phyloP scores from a whole-genome alignment of 1,284 basidiomycete genomes.

The Ustilago curta region DNA sequence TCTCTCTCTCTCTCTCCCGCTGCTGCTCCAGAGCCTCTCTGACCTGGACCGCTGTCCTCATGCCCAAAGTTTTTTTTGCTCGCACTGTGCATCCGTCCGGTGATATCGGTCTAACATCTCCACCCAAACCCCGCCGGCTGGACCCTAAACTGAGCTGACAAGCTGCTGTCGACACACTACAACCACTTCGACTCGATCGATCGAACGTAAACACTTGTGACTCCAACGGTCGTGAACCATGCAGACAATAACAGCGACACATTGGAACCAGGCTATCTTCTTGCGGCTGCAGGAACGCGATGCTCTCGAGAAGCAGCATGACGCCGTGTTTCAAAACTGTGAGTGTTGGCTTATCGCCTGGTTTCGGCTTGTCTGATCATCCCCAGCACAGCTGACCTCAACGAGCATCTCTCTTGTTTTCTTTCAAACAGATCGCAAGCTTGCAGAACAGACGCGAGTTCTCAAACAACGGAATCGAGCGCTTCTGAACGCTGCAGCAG shows the following conservation, averaged over 20 bases:
- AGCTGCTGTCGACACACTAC: too few relatives aligned
- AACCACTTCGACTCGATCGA: background rate
- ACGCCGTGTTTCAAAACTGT: conserved; percentile 52
- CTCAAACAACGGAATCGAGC: conserved; percentile 54
- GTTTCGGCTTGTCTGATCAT: too few relatives aligned
- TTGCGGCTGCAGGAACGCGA: conserved; percentile 58
- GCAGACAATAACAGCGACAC: conserved; percentile 23
- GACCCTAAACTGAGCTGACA: too few relatives aligned
- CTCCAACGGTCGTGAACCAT: background rate
- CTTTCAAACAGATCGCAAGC: conserved; percentile 36
- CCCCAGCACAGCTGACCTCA: conserved; percentile 1
- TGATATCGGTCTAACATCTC: too few relatives aligned
- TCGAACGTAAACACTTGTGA: conserved; percentile 2
- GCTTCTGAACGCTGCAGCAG: conserved; percentile 44
- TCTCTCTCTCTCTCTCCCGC: too few relatives aligned
- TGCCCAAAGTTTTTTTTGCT: too few relatives aligned
- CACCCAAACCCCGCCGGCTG: too few relatives aligned
- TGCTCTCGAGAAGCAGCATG: conserved; percentile 53
- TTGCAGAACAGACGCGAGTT: conserved; percentile 44
- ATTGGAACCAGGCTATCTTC: conserved; percentile 58
- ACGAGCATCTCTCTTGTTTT: too few relatives aligned
- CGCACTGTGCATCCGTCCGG: too few relatives aligned
- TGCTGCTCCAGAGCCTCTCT: too few relatives aligned
- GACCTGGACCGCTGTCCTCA: too few relatives aligned
- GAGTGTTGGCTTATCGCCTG: conserved; percentile 14